Base-by-base conservation (phyloP, 140 eudicot genomes). In the Ambrosia hybrid region DNA sequence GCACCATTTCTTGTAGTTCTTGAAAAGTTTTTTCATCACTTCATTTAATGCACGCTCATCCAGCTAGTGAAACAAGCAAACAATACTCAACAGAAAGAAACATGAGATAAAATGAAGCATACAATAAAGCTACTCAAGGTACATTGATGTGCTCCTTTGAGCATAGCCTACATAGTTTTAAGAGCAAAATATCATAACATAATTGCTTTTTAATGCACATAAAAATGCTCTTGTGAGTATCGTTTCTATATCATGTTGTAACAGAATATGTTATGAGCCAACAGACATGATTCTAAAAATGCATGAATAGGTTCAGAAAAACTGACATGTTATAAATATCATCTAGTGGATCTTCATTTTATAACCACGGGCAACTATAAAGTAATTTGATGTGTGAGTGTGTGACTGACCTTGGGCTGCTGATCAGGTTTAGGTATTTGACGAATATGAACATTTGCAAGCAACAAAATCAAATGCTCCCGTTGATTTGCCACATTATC, bases 1-100 rank as follows among this genome's bases (percentile, higher is more conserved):
- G 97, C 99, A 94, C 99, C 97, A 91, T 70, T 88, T 91, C 65
- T 90, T 94, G 80, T 94, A 94, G 86, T 91, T 94, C 72, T 94
- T 91, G 88, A 94, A 91, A 73, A 94, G 91, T 76, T 94, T 94
- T 85, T 94, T 94, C 99, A 94, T 94, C 73, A 94, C 99, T 82
- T 94, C 99, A 65, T 92, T 87, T 46, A 94, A 76, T 49, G 99
- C 99, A 41, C 99, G 96, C 72, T 91, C 99, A 78, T 94, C 99
- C 92, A 94, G 80, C 97, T 93, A 72, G 17, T 14, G 37, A 37
- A 61, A 51, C 51, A 63, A 30, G 59, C 45, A 59, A 71, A 59
- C 38, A 70, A 71, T 48, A 73, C 11, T 51, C 57, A 56, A 17
- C 16, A 48, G 17, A 71, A 65, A 53, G 21, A 49, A 15, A 74